phyloP scores from a whole-genome alignment of 2,329 filamentous ascomycete species.

The Aspergillus brunneoviolaceus region DNA sequence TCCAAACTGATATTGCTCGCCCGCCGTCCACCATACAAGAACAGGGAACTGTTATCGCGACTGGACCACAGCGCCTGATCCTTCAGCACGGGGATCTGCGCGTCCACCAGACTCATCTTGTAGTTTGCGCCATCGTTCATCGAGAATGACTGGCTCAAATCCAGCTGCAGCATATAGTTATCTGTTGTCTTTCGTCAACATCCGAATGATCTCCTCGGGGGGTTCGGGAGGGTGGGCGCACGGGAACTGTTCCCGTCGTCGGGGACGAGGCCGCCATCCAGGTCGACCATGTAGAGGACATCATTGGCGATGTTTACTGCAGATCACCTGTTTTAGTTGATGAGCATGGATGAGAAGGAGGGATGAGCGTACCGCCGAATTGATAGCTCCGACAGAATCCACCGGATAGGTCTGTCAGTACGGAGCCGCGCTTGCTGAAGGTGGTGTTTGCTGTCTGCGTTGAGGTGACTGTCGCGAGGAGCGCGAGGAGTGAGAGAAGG shows the following conservation, averaged over 20 bases:
- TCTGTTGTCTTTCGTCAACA: neutral
- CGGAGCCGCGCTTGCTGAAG: neutral
- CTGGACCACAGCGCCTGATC: conserved; percentile 17
- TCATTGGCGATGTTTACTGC: conserved; percentile 17
- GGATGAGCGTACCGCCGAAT: conserved; percentile 13
- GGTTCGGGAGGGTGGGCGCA: neutral
- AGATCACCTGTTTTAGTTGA: too few relatives aligned
- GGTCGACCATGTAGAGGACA: conserved; percentile 14
- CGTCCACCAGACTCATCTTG: conserved; percentile 13
- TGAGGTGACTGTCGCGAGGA: too few relatives aligned
- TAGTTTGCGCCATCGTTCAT: conserved; percentile 14
- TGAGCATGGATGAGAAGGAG: too few relatives aligned
- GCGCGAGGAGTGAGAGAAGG: too few relatives aligned
- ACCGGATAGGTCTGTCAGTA: conserved; percentile 8
- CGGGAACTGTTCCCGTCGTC: conserved; percentile 11
- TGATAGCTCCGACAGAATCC: conserved; percentile 20
- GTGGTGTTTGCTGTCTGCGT: too few relatives aligned
- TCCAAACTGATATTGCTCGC: conserved; percentile 7
- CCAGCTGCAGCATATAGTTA: conserved; percentile 16
- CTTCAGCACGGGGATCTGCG: conserved; percentile 11
- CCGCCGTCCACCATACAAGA: conserved; percentile 12
- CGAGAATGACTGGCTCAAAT: conserved; percentile 8
- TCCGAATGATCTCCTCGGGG: neutral
- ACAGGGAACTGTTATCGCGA: conserved; percentile 13
- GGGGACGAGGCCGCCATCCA: conserved; percentile 15